Base-by-base conservation (phyloP, 495 filamentous ascomycete genomes). In the Rhypophila decipiens region DNA sequence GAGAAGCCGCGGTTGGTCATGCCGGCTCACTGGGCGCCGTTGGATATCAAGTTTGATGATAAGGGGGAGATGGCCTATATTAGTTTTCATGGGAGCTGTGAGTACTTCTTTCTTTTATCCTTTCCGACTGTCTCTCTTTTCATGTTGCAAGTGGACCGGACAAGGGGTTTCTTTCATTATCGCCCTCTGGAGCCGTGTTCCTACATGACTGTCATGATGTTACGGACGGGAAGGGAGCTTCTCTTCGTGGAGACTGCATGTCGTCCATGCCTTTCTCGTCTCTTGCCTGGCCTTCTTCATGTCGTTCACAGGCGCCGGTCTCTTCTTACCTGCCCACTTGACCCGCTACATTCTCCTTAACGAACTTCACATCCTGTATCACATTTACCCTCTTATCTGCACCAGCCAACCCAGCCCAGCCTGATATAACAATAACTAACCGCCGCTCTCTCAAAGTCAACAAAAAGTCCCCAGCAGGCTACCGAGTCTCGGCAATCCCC, bases 61-160 rank as follows among this genome's bases (percentile, higher is more conserved):
- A 58, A 61, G 29, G 75, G 67, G 2, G 52, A 41, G 0, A 56
- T 59, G 33, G 75, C 71, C 5, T 81, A 64, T 57, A 55, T 82
- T 11, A 58, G 68, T 0, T 82, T 82, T 45, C 76, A 78, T 38
- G 79, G 78, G 1, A 73, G 69, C 53, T 80, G 78, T 75, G 46
- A 44, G 63, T 44, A 42, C 38, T 29, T 8, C 18, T 43, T 13
- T 44, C 24, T 36, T 24, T 41, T 12, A 11, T 18, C 37, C 24
- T 11, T 24, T n/a, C 12, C 20, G 29, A 2, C 22, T 11, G 2
- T 11, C 24, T 34, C 18, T 24, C 17, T 19, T 39, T n/a, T n/a
- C n/a, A n/a, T n/a, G n/a, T n/a, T n/a, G n/a, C n/a, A n/a, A n/a
- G n/a, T n/a, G n/a, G n/a, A n/a, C n/a, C n/a, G n/a, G n/a, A n/a